phyloP scores from a whole-genome alignment of 352 stramenopile species.

The Phytophthora pseudosyringae region DNA sequence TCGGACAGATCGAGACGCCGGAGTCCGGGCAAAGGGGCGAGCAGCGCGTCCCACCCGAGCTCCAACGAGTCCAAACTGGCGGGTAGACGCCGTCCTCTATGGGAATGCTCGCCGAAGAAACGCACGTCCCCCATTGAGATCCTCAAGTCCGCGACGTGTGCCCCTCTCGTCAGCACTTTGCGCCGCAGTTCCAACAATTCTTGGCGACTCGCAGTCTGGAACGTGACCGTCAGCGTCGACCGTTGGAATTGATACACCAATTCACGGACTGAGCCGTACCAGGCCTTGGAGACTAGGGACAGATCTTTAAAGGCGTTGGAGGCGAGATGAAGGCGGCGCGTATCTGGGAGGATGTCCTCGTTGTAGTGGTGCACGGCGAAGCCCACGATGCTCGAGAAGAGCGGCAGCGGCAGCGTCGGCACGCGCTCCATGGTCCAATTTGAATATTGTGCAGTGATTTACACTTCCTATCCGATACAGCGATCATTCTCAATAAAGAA shows the following conservation, averaged over 20 bases:
- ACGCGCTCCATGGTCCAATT: constrained; percentile 8
- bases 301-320: constrained; percentile 12
- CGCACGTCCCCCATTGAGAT: constrained; percentile 31
- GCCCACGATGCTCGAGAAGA: constrained; percentile 5
- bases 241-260: constrained; percentile 19
- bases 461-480: no score
- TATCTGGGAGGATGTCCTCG: constrained; percentile 10
- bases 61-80: constrained; percentile 27
- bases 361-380: constrained; percentile 14
- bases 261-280: constrained; percentile 27
- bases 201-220: constrained; percentile 25
- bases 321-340: not conserved
- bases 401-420: constrained; percentile 9
- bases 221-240: constrained; percentile 28
- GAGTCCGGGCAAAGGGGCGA: constrained; percentile 21
- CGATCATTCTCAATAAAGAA: no score
- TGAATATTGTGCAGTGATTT: no score
- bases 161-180: constrained; percentile 16
- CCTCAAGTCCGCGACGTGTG: constrained; percentile 30
- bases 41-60: constrained; percentile 28
- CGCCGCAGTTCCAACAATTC: constrained; percentile 26
- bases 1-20: constrained; percentile 32
- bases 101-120: constrained; percentile 28
- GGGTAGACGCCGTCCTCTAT: constrained; percentile 18
- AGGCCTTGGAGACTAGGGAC: constrained; percentile 35